These are phyloP conservation scores for Bauhinia variegata DNA, from an alignment of 306 rosid species.

Conservation along the genomic window DNA sequence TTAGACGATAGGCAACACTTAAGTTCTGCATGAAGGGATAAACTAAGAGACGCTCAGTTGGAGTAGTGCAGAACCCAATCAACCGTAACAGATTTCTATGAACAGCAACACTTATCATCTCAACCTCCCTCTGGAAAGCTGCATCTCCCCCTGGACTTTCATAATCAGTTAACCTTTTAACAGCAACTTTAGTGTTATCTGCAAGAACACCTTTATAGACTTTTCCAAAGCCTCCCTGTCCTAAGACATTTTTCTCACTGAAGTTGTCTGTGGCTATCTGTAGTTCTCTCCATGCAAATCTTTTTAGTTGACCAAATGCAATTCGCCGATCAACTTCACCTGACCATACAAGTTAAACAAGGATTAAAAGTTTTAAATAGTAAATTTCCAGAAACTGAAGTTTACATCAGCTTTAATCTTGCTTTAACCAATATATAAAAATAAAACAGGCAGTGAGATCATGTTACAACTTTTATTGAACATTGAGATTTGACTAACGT, in stretches of 20 bases:
- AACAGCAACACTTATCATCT: slow-evolving; percentile 99
- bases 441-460: background rate
- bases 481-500: slow-evolving; percentile 12
- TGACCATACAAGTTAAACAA: slow-evolving; percentile 36
- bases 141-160: slow-evolving; percentile 99
- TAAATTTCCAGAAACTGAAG: slow-evolving; percentile 2
- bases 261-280: slow-evolving; percentile 92
- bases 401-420: slow-evolving; percentile 17
- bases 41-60: slow-evolving; percentile 89
- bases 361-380: background rate
- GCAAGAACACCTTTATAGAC: slow-evolving; percentile 93
- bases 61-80: slow-evolving; percentile 93
- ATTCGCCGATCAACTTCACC: slow-evolving; percentile 98
- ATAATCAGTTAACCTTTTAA: slow-evolving; percentile 86
- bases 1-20: slow-evolving; percentile 88
- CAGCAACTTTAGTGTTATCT: slow-evolving; percentile 90
- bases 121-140: slow-evolving; percentile 98
- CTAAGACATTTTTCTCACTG: slow-evolving; percentile 87
- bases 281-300: slow-evolving; percentile 93
- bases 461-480: slow-evolving; percentile 11
- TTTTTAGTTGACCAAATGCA: slow-evolving; percentile 88
- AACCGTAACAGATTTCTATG: slow-evolving; percentile 84
- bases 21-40: slow-evolving; percentile 98
- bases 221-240: slow-evolving; percentile 99
- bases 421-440: background rate